Percentiles rank a stretch among this genome's conserved stretches.
phyloP scores from a whole-genome alignment of 805 yeast genomes.

The Candida parachauliodes region DNA sequence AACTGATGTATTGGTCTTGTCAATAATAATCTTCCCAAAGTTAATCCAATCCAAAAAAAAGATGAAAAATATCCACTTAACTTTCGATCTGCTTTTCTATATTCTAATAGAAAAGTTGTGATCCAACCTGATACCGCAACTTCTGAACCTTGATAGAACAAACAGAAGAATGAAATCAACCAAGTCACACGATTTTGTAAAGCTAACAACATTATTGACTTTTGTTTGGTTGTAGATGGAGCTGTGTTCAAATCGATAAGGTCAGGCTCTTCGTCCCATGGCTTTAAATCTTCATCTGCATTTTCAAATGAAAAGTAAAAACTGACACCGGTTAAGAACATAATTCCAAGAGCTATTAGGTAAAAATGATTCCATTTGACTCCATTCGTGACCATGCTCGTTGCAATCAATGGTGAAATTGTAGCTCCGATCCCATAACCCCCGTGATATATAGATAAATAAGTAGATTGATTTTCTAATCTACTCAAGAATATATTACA shows the following conservation, averaged over 20 bases:
- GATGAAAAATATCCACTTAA: conserved; percentile 62
- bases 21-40: conserved; percentile 56
- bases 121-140: conserved; percentile 71
- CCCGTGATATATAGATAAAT: conserved; percentile 65
- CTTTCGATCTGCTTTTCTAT: conserved; percentile 45
- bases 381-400: conserved; percentile 48
- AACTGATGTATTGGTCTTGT: conserved; percentile 35
- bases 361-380: conserved; percentile 54
- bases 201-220: conserved; percentile 31
- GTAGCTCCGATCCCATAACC: conserved; percentile 72
- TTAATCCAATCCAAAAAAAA: conserved; percentile 70
- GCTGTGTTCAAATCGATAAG: neutral
- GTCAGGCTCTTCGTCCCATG: conserved; percentile 20
- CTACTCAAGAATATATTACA: conserved; percentile 49
- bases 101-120: conserved; percentile 55
- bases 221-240: neutral
- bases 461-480: conserved; percentile 51
- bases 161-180: conserved; percentile 49
- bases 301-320: conserved; percentile 44
- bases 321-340: conserved; percentile 28
- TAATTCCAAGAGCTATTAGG: conserved; percentile 43
- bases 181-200: conserved; percentile 40
- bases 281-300: conserved; percentile 44
- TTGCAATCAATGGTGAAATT: conserved; percentile 61
- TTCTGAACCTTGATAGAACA: conserved; percentile 68